A percentile compares a stretch with the other conserved stretches of the same genome.
phyloP scores from a whole-genome alignment of 192 early-diverging fungal genomes.

The Rhizophagus prolifer region DNA sequence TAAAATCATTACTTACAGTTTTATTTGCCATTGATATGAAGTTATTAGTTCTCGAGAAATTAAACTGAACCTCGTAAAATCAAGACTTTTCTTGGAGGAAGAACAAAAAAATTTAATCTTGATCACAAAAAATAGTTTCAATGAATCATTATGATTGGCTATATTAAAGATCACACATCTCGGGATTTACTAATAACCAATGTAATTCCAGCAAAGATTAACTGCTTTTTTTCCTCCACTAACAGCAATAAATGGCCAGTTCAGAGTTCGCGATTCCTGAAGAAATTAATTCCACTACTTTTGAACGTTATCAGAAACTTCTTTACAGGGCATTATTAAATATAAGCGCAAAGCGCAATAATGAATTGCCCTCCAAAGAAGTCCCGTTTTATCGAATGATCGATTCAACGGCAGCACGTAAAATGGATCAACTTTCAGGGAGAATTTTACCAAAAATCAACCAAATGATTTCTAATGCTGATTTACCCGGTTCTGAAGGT shows the following conservation, averaged over 20 bases:
- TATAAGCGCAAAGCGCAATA: neutral
- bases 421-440: neutral
- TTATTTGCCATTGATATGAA: neutral
- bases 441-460: conserved; percentile 1
- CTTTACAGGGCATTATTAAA: conserved; percentile 3
- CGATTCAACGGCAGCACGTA: neutral
- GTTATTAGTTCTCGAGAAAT: neutral
- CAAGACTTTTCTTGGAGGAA: neutral
- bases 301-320: neutral
- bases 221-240: neutral
- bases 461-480: neutral
- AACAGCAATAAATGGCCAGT: neutral
- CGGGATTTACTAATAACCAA: too few species aligned
- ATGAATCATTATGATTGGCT: neutral
- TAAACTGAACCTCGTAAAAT: too few species aligned
- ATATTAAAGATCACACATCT: neutral
- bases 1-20: neutral
- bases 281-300: neutral
- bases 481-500: neutral
- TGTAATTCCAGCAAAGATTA: too few species aligned
- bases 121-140: neutral
- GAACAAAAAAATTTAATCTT: neutral
- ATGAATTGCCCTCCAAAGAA: neutral
- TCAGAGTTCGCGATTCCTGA: neutral
- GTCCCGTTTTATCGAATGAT: conserved; percentile 6